Conservation (phyloP, 768 basidiomycete species). For the Tulasnella sp. region DNA sequence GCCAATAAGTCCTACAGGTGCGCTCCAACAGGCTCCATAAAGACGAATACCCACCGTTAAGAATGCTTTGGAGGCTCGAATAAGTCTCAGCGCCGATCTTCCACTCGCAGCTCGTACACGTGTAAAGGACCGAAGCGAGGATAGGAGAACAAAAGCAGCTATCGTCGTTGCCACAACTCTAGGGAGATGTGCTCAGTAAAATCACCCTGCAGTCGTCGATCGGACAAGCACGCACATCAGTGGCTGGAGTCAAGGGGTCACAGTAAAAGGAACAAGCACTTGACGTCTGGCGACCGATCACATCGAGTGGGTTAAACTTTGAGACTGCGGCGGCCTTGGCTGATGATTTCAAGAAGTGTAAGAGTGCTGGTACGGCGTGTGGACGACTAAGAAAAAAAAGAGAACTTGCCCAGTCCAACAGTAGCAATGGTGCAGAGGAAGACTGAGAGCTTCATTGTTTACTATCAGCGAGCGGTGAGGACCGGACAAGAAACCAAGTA, state of each 20-base stretch:
- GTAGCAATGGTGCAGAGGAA: neutral
- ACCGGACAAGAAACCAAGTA: too few relatives aligned
- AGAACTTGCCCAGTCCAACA: neutral
- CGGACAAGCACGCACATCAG: neutral
- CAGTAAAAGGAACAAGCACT: constrained; percentile 1
- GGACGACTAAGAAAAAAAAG: neutral
- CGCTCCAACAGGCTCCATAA: neutral
- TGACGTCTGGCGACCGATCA: neutral
- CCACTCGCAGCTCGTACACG: neutral
- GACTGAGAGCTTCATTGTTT: neutral
- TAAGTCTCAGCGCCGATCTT: neutral
- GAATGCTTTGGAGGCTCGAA: neutral
- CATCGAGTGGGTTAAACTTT: neutral
- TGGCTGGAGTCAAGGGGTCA: neutral
- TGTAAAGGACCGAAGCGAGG: neutral
- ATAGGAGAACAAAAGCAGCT: neutral
- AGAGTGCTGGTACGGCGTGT: neutral
- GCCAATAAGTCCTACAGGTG: neutral
- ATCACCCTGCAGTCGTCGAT: neutral
- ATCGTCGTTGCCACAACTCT: too few relatives aligned
- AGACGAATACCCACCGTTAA: neutral
- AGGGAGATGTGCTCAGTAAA: neutral
- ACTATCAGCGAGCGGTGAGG: too few relatives aligned
- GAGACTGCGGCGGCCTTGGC: neutral
- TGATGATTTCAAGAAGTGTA: neutral